Evolutionary conservation across 192 early-diverging fungal species (phyloP), one percentile per base, ranked within the genome.

Genomic region (Backusella luteola): DNA sequence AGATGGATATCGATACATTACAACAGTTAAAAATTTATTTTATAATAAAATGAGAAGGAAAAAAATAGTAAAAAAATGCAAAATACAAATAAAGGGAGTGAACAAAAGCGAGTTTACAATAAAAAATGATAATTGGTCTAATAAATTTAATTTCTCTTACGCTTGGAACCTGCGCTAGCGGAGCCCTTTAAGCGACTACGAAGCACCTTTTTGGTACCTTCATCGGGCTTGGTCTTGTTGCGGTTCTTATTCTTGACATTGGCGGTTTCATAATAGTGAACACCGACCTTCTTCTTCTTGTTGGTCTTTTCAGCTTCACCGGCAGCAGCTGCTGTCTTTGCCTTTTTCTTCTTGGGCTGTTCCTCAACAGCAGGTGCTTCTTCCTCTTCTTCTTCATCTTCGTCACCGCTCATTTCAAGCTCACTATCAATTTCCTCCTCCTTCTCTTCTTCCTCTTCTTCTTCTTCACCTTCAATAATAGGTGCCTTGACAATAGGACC

Each of bases 171-270:
- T 26, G 73, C 52, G 12, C 34, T 34, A 29, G 74, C 42, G 21
- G 73, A 74, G 12, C 78, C 78, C 78, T 79, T 79, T 46, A 74
- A 69, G 21, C 78, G 72, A 53, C 73, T 74, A 39, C 67, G 66
- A 34, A 79, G 66, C 12, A 79, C 73, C 77, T 84, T 87, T 71
- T 86, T 87, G 19, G 81, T 71, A 21, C 87, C 88, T 53, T 93
- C 90, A 73, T 92, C 85, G 26, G 92, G 94, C 76, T 90, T 91
- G 49, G 81, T 81, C 80, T 94, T 95, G 81, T 90, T 95, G 49
- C 95, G 88, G 84, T 95, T 96, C 83, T 88, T 87, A 85, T 98
- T 98, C 88, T 99, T 99, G 81, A 99, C 92, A 83, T 99, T 99
- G 80, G 96, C 95, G 3, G 85, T 87, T 73, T 93, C 91, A 75